These are phyloP conservation scores for Herpetomonas samuelpessoai DNA, from an alignment of 208 protist genomes.

Conservation along the genomic window DNA sequence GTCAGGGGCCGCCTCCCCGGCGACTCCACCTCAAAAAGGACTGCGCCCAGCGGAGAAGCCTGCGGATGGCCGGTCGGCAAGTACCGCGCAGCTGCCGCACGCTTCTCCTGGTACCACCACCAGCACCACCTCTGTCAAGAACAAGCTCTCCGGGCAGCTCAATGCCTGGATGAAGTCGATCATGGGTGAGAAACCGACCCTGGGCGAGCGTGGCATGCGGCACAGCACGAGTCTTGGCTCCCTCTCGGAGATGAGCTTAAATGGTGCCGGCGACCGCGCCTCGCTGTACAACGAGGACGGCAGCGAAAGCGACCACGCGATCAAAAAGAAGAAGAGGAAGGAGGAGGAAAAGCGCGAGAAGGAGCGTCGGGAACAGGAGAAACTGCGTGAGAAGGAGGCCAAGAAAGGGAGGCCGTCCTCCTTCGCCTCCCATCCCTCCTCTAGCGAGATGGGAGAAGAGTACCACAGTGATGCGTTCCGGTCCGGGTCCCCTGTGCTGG, in stretches of 20 bases:
- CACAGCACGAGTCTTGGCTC: slow-evolving; percentile 1
- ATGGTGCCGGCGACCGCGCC: background rate
- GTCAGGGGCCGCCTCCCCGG: no score
- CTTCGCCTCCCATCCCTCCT: background rate
- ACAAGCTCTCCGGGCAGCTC: background rate
- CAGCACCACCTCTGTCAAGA: background rate
- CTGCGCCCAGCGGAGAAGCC: no score
- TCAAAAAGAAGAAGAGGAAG: slow-evolving; percentile 13
- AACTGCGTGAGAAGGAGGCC: slow-evolving; percentile 2
- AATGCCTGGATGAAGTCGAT: background rate
- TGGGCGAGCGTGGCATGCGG: background rate
- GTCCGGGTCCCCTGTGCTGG: background rate
- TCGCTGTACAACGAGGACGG: background rate
- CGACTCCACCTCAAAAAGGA: no score
- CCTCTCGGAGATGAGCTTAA: background rate
- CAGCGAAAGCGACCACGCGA: slow-evolving; percentile 5
- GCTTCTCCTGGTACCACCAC: no score
- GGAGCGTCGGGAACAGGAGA: background rate
- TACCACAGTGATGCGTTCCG: background rate
- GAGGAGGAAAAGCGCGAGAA: background rate
- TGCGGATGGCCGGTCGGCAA: no score
- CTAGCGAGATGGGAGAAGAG: background rate
- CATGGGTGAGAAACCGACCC: background rate
- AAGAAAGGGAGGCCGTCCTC: background rate
- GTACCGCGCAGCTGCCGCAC: no score